A percentile compares a stretch with the other conserved stretches of the same genome.
Evolutionary conservation across 257 asterid species (phyloP).

Genomic region (Nicotiana attenuata): DNA sequence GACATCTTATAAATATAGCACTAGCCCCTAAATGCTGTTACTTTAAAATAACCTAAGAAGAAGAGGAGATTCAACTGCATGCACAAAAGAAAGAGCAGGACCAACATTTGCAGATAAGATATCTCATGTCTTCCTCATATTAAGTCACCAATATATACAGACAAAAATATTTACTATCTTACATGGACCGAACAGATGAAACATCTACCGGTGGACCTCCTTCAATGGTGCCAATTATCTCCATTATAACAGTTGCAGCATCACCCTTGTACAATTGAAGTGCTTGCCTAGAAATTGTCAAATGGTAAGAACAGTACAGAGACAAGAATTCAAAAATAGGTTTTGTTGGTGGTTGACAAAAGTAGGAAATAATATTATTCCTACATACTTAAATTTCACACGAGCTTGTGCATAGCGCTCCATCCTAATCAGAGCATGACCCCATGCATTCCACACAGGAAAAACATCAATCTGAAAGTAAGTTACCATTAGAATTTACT

Average conservation of each 20-base stretch:
- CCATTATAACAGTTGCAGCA: slow-evolving; percentile 64
- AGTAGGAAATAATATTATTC: background rate
- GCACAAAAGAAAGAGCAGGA: background rate
- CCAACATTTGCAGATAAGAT: background rate
- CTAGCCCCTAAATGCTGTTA: background rate
- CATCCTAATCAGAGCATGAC: slow-evolving; percentile 90
- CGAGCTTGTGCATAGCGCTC: slow-evolving; percentile 98
- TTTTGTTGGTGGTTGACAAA: background rate
- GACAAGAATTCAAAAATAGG: slow-evolving; percentile 7
- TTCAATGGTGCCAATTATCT: slow-evolving; percentile 83
- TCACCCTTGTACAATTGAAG: slow-evolving; percentile 89
- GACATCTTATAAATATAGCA: slow-evolving; percentile 1
- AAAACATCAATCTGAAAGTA: slow-evolving; percentile 71
- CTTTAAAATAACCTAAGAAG: background rate
- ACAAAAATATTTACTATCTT: slow-evolving; percentile 34
- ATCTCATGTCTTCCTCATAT: background rate
- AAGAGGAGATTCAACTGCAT: background rate
- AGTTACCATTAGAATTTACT: slow-evolving; percentile 2
- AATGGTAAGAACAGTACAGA: slow-evolving; percentile 11
- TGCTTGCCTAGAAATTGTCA: slow-evolving; percentile 77
- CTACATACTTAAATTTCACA: slow-evolving; percentile 81
- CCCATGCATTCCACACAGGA: slow-evolving; percentile 98
- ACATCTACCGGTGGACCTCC: slow-evolving; percentile 98
- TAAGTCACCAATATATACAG: background rate
- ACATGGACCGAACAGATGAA: slow-evolving; percentile 94